phyloP scores from a whole-genome alignment of 257 asterid species.

The Solanum paucissectum region DNA sequence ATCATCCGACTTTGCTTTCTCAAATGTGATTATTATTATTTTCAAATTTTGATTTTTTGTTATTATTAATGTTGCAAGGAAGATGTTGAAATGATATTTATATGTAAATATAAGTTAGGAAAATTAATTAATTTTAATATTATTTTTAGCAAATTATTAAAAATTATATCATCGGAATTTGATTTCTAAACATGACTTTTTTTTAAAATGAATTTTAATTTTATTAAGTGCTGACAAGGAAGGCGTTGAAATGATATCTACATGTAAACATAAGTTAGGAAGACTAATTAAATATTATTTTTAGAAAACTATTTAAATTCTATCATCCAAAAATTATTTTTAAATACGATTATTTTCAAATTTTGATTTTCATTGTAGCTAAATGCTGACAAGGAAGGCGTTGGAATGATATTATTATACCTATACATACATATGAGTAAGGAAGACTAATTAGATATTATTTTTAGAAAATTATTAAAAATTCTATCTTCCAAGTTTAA shows the following conservation, averaged over 20 bases:
- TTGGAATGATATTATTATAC: neutral
- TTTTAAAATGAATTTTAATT: neutral
- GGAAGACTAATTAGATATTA: neutral
- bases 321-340: neutral
- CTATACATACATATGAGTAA: neutral
- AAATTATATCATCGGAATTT: neutral
- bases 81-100: neutral
- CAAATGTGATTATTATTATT: neutral
- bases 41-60: neutral
- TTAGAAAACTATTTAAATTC: neutral
- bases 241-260: neutral
- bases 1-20: neutral
- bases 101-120: neutral
- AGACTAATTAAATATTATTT: neutral
- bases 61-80: neutral
- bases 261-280: neutral
- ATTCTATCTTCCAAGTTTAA: neutral
- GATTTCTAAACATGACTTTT: neutral
- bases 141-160: neutral
- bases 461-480: too few relatives aligned
- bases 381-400: neutral
- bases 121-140: neutral
- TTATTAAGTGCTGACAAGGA: neutral
- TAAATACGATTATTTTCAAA: neutral
- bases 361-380: neutral